Evolutionary conservation across 2,329 filamentous ascomycete genomes (phyloP).

Genomic region (Aaosphaeria pasadenensis): DNA sequence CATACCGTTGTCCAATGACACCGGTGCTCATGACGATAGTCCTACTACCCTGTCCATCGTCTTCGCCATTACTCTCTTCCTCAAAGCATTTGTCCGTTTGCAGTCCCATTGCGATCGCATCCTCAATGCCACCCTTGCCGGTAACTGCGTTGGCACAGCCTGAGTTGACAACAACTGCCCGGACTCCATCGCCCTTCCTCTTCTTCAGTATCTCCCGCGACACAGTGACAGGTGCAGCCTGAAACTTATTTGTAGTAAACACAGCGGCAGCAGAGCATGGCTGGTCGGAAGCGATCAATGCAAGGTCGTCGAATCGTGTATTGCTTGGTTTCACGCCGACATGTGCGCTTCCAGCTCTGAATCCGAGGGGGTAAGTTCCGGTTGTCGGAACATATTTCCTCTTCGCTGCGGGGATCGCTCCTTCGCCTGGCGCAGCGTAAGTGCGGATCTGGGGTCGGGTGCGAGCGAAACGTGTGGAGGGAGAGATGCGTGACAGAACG

Average conservation of each 20-base stretch:
- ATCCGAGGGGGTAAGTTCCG: conserved; percentile 88
- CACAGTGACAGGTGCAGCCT: conserved; percentile 90
- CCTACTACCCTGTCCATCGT: conserved; percentile 49
- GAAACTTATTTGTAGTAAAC: conserved; percentile 98
- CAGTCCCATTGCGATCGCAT: conserved; percentile 79
- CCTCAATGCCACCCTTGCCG: conserved; percentile 81
- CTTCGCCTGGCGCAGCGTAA: conserved; percentile 60
- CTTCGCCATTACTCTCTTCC: conserved; percentile 27
- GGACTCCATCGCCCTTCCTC: conserved; percentile 66
- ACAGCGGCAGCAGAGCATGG: conserved; percentile 87
- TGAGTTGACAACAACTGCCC: conserved; percentile 87
- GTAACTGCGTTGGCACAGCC: conserved; percentile 98
- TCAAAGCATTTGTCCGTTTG: conserved; percentile 67
- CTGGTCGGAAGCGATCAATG: conserved; percentile 79
- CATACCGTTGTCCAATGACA: conserved; percentile 86
- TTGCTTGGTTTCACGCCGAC: conserved; percentile 94
- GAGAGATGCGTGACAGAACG: conserved; percentile 19
- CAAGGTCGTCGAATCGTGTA: conserved; percentile 86
- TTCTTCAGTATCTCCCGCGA: conserved; percentile 69
- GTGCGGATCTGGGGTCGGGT: conserved; percentile 42
- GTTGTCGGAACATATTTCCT: conserved; percentile 83
- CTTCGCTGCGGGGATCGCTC: conserved; percentile 71
- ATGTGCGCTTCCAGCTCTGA: conserved; percentile 79
- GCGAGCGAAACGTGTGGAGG: neutral
- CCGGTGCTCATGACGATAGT: conserved; percentile 99